These are phyloP conservation scores for Lactifluus pinguis DNA, from an alignment of 768 basidiomycete genomes.

Conservation along the genomic window DNA sequence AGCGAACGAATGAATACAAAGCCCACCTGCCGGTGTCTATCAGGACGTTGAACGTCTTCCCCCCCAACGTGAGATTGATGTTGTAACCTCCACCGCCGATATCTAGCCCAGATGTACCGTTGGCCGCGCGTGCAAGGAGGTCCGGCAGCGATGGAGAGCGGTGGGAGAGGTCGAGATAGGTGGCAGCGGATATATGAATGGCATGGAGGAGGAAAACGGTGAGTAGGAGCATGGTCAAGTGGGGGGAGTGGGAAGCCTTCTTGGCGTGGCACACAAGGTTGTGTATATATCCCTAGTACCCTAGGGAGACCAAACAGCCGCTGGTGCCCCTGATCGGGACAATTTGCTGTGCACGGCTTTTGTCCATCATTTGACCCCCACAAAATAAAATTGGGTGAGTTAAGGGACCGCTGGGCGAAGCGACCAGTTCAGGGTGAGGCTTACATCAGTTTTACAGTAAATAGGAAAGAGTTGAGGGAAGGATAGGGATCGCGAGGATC, in stretches of 20 bases:
- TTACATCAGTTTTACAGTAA: too few species aligned
- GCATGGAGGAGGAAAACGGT: background rate
- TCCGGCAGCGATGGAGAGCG: background rate
- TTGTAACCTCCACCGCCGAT: background rate
- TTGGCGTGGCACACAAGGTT: background rate
- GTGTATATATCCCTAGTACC: background rate
- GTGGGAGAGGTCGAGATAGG: background rate
- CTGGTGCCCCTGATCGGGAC: background rate
- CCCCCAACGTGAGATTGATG: slow-evolving; percentile 32
- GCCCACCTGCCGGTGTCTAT: slow-evolving; percentile 40
- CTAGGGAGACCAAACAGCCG: background rate
- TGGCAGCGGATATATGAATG: background rate
- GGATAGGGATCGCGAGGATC: too few species aligned
- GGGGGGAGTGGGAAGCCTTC: background rate
- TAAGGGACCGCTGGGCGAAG: too few species aligned
- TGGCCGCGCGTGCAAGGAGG: background rate
- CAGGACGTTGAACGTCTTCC: slow-evolving; percentile 25
- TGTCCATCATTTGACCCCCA: background rate
- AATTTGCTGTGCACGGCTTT: background rate
- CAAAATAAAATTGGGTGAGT: background rate
- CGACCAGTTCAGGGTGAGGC: too few species aligned
- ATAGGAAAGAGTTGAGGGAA: too few species aligned
- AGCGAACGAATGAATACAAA: background rate
- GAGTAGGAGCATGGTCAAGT: slow-evolving; percentile 1
- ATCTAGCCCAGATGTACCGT: background rate